Conservation (phyloP, 129 eudicot genomes). For the Gnaphalium uliginosum region DNA sequence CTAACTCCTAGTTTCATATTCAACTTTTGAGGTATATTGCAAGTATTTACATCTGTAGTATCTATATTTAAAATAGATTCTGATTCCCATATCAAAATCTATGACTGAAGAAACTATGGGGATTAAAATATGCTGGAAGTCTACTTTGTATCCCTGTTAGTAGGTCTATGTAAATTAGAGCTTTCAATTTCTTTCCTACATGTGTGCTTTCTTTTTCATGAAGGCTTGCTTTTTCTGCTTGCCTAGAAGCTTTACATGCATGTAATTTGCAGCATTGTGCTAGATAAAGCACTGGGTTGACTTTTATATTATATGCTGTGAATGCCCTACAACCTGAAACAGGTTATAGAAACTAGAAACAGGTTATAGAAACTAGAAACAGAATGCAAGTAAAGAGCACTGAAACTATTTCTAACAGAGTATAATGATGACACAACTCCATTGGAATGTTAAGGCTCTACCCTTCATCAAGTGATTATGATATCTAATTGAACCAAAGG, state of each 20-base stretch:
- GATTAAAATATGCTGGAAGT: background rate
- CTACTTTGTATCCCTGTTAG: background rate
- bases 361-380: background rate
- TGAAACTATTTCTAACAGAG: background rate
- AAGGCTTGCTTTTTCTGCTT: background rate
- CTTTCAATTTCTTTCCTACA: background rate
- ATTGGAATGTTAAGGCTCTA: background rate
- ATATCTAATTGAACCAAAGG: background rate
- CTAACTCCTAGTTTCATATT: conserved; percentile 3
- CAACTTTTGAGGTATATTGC: conserved; percentile 12
- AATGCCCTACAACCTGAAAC: background rate
- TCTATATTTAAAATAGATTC: background rate
- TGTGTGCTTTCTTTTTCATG: background rate
- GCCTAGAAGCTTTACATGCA: background rate
- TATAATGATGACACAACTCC: background rate
- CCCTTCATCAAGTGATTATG: background rate
- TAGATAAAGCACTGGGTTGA: background rate
- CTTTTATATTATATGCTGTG: background rate
- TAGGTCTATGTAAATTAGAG: background rate
- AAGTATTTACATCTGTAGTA: conserved; percentile 21
- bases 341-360: background rate
- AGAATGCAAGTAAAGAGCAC: background rate
- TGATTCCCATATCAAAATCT: background rate
- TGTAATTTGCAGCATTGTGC: background rate
- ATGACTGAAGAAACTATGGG: background rate